Evolutionary conservation across 805 yeast species (phyloP).

Genomic region (Kodamaea lidongshanica): DNA sequence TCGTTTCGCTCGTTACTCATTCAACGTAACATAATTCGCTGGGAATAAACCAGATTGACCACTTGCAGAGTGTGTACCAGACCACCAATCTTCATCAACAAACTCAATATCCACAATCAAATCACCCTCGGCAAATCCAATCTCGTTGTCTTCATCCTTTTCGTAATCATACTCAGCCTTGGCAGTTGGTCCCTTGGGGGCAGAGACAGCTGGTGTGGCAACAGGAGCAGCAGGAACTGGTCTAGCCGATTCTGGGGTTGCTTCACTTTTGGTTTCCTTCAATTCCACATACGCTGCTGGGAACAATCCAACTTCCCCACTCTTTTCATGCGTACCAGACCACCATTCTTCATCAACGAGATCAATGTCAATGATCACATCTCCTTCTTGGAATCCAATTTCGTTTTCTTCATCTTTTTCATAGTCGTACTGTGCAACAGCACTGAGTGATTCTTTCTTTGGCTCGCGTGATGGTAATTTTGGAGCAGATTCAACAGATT

Average conservation of each 20-base stretch:
- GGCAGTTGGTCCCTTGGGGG: constrained; percentile 36
- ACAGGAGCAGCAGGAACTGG: constrained; percentile 11
- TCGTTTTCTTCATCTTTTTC: constrained; percentile 74
- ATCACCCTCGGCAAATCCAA: constrained; percentile 80
- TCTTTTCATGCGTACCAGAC: constrained; percentile 37
- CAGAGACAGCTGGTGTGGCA: constrained; percentile 14
- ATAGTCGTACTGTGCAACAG: constrained; percentile 78
- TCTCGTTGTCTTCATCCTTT: constrained; percentile 89
- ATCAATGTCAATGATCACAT: constrained; percentile 57
- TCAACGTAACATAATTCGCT: constrained; percentile 64
- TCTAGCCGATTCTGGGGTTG: constrained; percentile 6
- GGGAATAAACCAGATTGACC: constrained; percentile 89
- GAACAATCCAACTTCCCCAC: constrained; percentile 50
- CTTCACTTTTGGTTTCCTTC: constrained; percentile 14
- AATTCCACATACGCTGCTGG: constrained; percentile 49
- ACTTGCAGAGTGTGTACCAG: constrained; percentile 58
- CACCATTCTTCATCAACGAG: constrained; percentile 74
- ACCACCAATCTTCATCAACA: constrained; percentile 97
- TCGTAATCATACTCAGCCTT: constrained; percentile 74
- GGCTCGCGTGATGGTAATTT: constrained; percentile 11
- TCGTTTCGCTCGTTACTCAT: too few relatives aligned
- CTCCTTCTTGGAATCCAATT: constrained; percentile 61
- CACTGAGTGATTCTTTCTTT: constrained; percentile 28
- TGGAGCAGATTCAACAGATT: constrained; percentile 21
- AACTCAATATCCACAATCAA: constrained; percentile 75